Base-by-base conservation (phyloP, 169 alveolate species). In the Fabrea salina region DNA sequence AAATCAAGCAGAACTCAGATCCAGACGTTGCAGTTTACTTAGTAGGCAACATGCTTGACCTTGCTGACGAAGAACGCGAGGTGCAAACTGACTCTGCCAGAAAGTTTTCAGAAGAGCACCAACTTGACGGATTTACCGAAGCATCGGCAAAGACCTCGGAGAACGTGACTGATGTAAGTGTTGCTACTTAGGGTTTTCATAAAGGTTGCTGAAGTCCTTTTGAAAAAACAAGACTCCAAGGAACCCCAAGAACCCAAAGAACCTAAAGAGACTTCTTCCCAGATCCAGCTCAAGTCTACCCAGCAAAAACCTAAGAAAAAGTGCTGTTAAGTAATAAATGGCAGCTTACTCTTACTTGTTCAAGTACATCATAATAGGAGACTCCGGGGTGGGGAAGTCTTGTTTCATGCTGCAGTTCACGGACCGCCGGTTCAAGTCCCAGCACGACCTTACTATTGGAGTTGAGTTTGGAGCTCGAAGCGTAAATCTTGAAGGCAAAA, bases 331-430 rank as follows among this genome's bases (percentile, higher is more conserved):
- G 16, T 66, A 13, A 13, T 13, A 13, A 50, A 93, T 93, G 96
- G 86, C 96, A 75, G 75, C 97, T 61, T 97, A 97, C 85, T 96
- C 96, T 53, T 97, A 96, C 82, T 90, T 97, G 66, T 96, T 97
- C 83, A 97, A 97, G 88, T 97, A 93, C 91, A 97, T 97, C 35
- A 96, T 97, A 74, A 97, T 97, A 40, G 99, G 99, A 57, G 99
- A 97, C 79, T 96, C 99, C 76, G 97, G 98, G 6, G 99, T 97
- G 22, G 99, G 99, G 47, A 97, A 97, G 89, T 94, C 98, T 41
- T 96, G 99, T 82, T 91, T 97, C 19, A 88, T 97, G 58, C 91
- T 97, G 75, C 96, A 97, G 86, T 98, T 97, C 89, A 98, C 99
- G 54, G 99, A 96, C 88, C 93, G 94, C 82, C 87, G 99, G 47